Conservation (phyloP, 805 yeast species). For the Millerozyma miso region DNA sequence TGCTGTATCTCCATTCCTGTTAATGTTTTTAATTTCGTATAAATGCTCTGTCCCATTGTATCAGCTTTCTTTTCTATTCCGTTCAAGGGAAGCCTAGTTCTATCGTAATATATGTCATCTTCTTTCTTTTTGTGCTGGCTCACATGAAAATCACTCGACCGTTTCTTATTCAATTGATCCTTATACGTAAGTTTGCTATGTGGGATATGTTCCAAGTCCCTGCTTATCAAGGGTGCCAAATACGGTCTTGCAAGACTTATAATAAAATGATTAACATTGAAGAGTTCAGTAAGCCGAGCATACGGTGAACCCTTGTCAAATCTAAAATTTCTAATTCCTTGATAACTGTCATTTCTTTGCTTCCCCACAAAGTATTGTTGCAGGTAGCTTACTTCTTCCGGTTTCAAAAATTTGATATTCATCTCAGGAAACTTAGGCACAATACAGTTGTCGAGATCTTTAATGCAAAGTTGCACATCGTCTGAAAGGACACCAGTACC, state of each 20-base stretch:
- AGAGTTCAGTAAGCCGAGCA: constrained; percentile 82
- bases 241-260: constrained; percentile 93
- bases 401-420: constrained; percentile 39
- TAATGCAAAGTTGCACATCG: constrained; percentile 54
- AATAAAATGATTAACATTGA: constrained; percentile 90
- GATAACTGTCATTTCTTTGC: constrained; percentile 1
- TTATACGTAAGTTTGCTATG: constrained; percentile 28
- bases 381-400: constrained; percentile 43
- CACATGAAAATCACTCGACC: constrained; percentile 2
- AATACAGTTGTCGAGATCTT: constrained; percentile 56
- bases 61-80: constrained; percentile 30
- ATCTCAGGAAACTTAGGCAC: constrained; percentile 46
- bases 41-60: constrained; percentile 28
- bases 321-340: constrained; percentile 15
- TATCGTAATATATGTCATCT: constrained; percentile 17
- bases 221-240: constrained; percentile 81
- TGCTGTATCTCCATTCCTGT: constrained; percentile 78
- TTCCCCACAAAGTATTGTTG: constrained; percentile 34
- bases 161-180: constrained; percentile 7
- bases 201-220: constrained; percentile 66
- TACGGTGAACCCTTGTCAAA: constrained; percentile 55
- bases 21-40: constrained; percentile 46
- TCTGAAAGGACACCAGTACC: constrained; percentile 66
- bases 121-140: constrained; percentile 3
- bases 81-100: constrained; percentile 27